phyloP scores from a whole-genome alignment of 116 monocot genomes.

The Thalassia testudinum region DNA sequence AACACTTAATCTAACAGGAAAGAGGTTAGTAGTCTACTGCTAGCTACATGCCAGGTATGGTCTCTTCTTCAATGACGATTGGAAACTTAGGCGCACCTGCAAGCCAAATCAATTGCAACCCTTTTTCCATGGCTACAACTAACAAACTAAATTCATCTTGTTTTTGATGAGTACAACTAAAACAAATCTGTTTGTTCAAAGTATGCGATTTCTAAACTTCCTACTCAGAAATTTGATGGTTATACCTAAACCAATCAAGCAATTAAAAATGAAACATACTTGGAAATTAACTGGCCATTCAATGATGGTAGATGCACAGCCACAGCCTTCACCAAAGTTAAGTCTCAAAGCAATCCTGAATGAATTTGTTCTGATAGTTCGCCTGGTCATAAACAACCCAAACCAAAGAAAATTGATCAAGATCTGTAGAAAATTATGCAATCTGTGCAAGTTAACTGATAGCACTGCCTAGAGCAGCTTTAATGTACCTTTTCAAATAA shows the following conservation, averaged over 20 bases:
- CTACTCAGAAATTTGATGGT: too few relatives aligned
- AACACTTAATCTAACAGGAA: too few relatives aligned
- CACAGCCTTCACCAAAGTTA: slow-evolving; percentile 77
- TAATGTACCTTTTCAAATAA: slow-evolving; percentile 50
- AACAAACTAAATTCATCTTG: too few relatives aligned
- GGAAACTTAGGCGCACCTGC: too few relatives aligned
- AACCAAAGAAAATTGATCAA: neutral
- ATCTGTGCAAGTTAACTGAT: neutral
- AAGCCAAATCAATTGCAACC: too few relatives aligned
- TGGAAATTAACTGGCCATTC: slow-evolving; percentile 60
- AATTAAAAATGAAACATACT: slow-evolving; percentile 16
- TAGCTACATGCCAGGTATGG: too few relatives aligned
- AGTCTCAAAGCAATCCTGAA: slow-evolving; percentile 60
- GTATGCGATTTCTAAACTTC: too few relatives aligned
- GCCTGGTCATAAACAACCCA: slow-evolving; percentile 20
- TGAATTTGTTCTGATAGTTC: slow-evolving; percentile 36
- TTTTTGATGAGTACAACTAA: too few relatives aligned
- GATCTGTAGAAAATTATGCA: neutral
- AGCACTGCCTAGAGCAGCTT: too few relatives aligned
- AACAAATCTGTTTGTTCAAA: too few relatives aligned
- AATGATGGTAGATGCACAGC: slow-evolving; percentile 30
- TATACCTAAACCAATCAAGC: neutral
- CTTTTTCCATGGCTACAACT: too few relatives aligned
- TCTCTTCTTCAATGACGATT: neutral
- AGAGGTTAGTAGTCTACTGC: too few relatives aligned